phyloP scores from a whole-genome alignment of 441 rosid genomes.

The Jatropha podagrica region DNA sequence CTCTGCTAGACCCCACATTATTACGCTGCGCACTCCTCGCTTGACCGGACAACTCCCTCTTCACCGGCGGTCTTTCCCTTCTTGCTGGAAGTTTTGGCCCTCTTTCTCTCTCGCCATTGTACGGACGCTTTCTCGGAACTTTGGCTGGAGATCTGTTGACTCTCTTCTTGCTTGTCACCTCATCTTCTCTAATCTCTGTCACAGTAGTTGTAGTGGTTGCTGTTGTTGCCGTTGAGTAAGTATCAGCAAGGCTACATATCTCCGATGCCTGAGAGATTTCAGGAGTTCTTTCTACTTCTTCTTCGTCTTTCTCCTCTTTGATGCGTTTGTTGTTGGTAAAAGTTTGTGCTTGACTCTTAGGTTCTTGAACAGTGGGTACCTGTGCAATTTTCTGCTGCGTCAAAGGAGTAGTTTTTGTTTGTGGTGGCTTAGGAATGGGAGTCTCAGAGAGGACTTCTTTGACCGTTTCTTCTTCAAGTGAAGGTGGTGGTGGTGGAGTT shows the following conservation, averaged over 20 bases:
- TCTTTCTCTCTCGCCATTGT: slow-evolving; percentile 33
- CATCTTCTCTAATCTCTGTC: slow-evolving; percentile 59
- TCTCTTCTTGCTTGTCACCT: slow-evolving; percentile 57
- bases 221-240: slow-evolving; percentile 39
- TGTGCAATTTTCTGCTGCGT: slow-evolving; percentile 8
- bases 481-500: slow-evolving; percentile 32
- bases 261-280: slow-evolving; percentile 57
- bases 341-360: slow-evolving; percentile 11
- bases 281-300: slow-evolving; percentile 26
- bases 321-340: slow-evolving; percentile 15
- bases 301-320: slow-evolving; percentile 10
- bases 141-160: slow-evolving; percentile 43
- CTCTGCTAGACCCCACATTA: slow-evolving; percentile 36
- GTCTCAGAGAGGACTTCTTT: slow-evolving; percentile 75
- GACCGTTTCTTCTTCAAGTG: slow-evolving; percentile 69
- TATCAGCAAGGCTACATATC: slow-evolving; percentile 45
- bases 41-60: slow-evolving; percentile 24
- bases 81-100: slow-evolving; percentile 31
- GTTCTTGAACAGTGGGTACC: neutral
- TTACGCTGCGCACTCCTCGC: slow-evolving; percentile 22
- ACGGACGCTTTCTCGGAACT: slow-evolving; percentile 49
- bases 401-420: neutral
- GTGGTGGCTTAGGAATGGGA: slow-evolving; percentile 28
- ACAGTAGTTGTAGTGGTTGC: slow-evolving; percentile 49
- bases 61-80: neutral